Base-by-base conservation (phyloP, 169 alveolate species). In the Eimeria zaria region DNA sequence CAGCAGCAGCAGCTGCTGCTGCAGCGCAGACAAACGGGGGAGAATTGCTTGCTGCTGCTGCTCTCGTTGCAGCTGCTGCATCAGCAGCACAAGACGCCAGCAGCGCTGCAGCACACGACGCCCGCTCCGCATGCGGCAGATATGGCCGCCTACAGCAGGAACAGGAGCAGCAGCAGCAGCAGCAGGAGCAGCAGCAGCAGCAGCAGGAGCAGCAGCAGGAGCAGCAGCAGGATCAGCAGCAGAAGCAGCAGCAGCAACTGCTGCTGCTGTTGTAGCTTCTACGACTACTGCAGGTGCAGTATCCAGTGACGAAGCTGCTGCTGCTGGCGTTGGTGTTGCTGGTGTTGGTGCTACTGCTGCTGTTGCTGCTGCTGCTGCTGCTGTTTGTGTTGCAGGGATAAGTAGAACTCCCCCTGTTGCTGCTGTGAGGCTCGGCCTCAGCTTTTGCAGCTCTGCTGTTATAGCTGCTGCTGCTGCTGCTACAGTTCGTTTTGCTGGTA, bases 1-100 rank as follows among this genome's bases (percentile, higher is more conserved):
- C 80, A 85, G 78, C 92, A 85, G 92, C 92, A 39, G 92, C 92
- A 36, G 80, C 92, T 85, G 92, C 92, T 85, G 92, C 92, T 85
- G 92, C 92, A 58, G 92, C 60, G 41, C 60, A 3, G 74, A 46
- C 76, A 85, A 55, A 8, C 22, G 80, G 36, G 80, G 92, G 27
- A 60, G 76, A 46, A 33, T 53, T 20, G 73, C 12, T 33, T 41
- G 62, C 64, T 51, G 71, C 48, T 46, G 92, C 92, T 85, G 92
- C 92, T 58, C 53, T 58, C 71, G 89, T 5, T 81, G 89, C 89
- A 81, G 89, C 80, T 81, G 89, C 71, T 48, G 89, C 89, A 81
- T 33, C 71, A 48, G 89, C 89, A 81, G 64, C 51, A 81, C 39
- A 1, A 51, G 71, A 27, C 46, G 8, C 89, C 89, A 81, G 89